Base-by-base conservation (phyloP, 129 eudicot genomes). In the Silybum marianum region DNA sequence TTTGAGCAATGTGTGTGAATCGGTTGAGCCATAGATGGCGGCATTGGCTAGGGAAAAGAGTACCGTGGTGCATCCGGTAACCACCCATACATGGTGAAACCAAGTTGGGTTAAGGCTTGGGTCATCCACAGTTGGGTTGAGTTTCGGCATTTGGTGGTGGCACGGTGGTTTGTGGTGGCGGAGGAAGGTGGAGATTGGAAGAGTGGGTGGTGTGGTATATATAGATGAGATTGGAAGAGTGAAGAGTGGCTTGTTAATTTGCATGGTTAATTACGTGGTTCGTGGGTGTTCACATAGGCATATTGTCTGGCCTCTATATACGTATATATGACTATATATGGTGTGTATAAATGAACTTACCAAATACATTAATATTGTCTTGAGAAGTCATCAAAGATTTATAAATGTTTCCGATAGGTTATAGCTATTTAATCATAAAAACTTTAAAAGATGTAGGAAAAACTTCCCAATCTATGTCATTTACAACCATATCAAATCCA, bases 1-100 rank as follows among this genome's bases (percentile, higher is more conserved):
- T 71, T 89, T 87, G 32, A 84, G 78, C 92, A 88, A 89, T 14
- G 39, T 81, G 65, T 89, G 90, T 7, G 96, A 80, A 5, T 34
- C 65, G n/a, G 81, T 71, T 9, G 91, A 74, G 10, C 38, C 87
- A 0, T 81, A 30, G 24, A 73, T 6, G 73, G 76, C 23, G 67
- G 90, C 87, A 69, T 85, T 88, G 58, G 95, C 91, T 12, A 93
- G 84, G 21, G 95, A 79, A 42, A 80, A 14, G 12, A 85, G 73
- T 75, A 93, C 90, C 8, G 93, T 90, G 72, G 90, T 85, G 89
- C 91, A 90, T 19, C 98, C 98, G 38, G 84, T 71, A 9, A 91
- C 89, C 44, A 91, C 66, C 95, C 97, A 87, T 4, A 86, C 89
- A 0, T 88, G 89, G 58, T 91, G 97, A 18, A 87, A 40, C 98